Percentiles rank a stretch among this genome's conserved stretches.
Conservation (phyloP, 2,329 filamentous ascomycete genomes). For the Sarocladium strictum region DNA sequence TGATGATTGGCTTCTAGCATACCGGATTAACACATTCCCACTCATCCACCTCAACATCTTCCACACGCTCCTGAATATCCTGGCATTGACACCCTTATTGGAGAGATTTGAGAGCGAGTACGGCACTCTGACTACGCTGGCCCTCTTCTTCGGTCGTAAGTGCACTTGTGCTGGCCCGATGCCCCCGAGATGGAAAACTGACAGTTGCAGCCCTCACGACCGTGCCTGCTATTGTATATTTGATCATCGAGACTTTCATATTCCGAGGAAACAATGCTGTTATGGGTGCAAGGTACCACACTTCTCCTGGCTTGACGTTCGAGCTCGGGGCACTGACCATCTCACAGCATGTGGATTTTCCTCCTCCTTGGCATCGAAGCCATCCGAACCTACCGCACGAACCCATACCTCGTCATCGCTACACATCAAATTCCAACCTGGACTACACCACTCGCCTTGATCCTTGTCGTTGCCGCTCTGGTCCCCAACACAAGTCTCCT, state of each 20-base stretch:
- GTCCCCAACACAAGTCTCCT: slow-evolving; percentile 77
- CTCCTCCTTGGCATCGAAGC: slow-evolving; percentile 79
- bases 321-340: neutral
- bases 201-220: slow-evolving; percentile 61
- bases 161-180: slow-evolving; percentile 16
- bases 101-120: slow-evolving; percentile 92
- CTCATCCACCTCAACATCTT: slow-evolving; percentile 78
- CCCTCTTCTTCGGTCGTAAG: slow-evolving; percentile 87
- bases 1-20: no score
- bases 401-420: slow-evolving; percentile 66
- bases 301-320: neutral
- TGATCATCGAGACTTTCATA: slow-evolving; percentile 69
- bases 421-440: slow-evolving; percentile 77
- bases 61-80: slow-evolving; percentile 72
- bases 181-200: slow-evolving; percentile 3
- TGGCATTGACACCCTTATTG: slow-evolving; percentile 79
- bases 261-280: slow-evolving; percentile 66
- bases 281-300: slow-evolving; percentile 69
- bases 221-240: slow-evolving; percentile 76
- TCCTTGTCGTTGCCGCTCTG: slow-evolving; percentile 68
- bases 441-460: slow-evolving; percentile 76
- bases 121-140: slow-evolving; percentile 81
- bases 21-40: slow-evolving; percentile 88
- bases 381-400: slow-evolving; percentile 75
- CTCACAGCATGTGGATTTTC: slow-evolving; percentile 82